phyloP scores from a whole-genome alignment of 2,329 filamentous ascomycete species.

The Cladobotryum mycophilum region DNA sequence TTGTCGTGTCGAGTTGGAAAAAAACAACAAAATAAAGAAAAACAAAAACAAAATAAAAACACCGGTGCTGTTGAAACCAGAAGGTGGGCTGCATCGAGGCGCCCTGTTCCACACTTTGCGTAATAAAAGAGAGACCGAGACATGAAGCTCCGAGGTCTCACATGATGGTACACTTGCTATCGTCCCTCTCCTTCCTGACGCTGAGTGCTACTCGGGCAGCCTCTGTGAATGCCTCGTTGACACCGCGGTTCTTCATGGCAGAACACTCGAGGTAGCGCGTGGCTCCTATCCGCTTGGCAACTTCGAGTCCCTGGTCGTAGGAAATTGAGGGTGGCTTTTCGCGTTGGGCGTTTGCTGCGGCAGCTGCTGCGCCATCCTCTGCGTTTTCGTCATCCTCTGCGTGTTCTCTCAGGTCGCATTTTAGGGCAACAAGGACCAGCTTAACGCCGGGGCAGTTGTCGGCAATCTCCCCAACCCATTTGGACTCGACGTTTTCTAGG shows the following conservation, averaged over 20 bases:
- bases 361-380: slow-evolving; percentile 43
- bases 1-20: slow-evolving; percentile 2
- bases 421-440: slow-evolving; percentile 89
- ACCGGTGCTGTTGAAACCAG: background rate
- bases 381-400: slow-evolving; percentile 63
- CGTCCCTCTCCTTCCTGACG: slow-evolving; percentile 59
- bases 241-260: slow-evolving; percentile 93
- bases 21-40: slow-evolving; percentile 9
- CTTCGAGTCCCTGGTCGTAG: slow-evolving; percentile 86
- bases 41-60: slow-evolving; percentile 10
- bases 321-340: slow-evolving; percentile 71
- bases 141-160: slow-evolving; percentile 25
- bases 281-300: slow-evolving; percentile 85
- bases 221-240: slow-evolving; percentile 98
- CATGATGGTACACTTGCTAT: slow-evolving; percentile 57
- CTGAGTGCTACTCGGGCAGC: slow-evolving; percentile 87
- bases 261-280: slow-evolving; percentile 97
- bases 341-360: slow-evolving; percentile 29
- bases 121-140: background rate
- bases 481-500: slow-evolving; percentile 95
- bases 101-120: background rate
- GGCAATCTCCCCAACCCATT: slow-evolving; percentile 96
- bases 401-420: slow-evolving; percentile 88
- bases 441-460: slow-evolving; percentile 96
- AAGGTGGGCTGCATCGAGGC: background rate